Evolutionary conservation across 345 rosid genomes (phyloP).

Genomic region (Eucalyptus pauciflora): DNA sequence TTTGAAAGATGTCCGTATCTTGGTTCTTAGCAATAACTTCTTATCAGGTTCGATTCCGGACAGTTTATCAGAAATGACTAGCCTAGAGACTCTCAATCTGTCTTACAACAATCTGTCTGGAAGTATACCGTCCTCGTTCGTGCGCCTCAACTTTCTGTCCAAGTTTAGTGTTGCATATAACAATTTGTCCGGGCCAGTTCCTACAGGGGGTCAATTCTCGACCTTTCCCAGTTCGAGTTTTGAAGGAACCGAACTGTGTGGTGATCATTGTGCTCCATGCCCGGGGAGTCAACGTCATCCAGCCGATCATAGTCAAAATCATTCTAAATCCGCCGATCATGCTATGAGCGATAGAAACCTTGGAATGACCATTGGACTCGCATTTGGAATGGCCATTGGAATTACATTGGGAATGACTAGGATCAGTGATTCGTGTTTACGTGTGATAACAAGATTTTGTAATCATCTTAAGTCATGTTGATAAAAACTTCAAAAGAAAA

Average conservation of each 20-base stretch:
- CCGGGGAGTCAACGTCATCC: neutral
- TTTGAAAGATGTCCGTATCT: neutral
- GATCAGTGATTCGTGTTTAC: neutral
- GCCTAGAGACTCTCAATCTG: neutral
- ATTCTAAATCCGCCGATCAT: neutral
- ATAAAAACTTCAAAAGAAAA: no score
- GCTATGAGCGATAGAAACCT: neutral
- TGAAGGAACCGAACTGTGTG: slow-evolving; percentile 29
- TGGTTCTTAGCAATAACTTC: neutral
- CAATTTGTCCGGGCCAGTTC: neutral
- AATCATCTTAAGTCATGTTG: neutral
- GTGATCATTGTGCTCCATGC: slow-evolving; percentile 41
- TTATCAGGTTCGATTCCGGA: neutral
- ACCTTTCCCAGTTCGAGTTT: neutral
- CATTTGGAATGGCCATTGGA: neutral
- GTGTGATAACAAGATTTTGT: neutral
- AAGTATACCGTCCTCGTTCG: neutral
- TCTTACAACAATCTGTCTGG: neutral
- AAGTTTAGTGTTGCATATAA: neutral
- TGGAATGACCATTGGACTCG: neutral
- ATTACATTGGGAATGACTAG: neutral
- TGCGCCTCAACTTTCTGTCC: neutral
- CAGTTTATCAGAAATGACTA: neutral
- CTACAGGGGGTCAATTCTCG: neutral
- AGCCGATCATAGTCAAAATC: neutral